Conservation (phyloP, 495 filamentous ascomycete species). For the Neurospora cerealis region DNA sequence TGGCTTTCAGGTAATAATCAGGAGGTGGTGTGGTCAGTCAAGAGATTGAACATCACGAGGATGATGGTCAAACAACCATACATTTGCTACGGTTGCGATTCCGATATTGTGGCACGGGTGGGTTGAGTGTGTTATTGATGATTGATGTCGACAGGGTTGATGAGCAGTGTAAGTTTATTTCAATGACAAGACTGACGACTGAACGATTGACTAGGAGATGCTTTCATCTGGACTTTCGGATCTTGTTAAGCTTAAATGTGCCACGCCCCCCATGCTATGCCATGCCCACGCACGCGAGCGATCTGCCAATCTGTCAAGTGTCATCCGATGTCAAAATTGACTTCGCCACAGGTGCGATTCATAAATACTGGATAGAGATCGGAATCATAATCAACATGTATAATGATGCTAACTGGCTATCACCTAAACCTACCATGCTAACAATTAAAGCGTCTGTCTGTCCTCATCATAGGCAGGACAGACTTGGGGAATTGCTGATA, state of each 20-base stretch:
- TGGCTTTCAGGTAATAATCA: no score
- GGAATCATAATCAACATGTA: no score
- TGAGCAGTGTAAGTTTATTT: neutral
- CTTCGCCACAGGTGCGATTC: neutral
- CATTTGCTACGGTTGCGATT: neutral
- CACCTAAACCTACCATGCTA: neutral
- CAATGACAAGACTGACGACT: neutral
- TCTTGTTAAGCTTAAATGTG: neutral
- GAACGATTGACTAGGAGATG: neutral
- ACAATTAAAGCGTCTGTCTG: neutral
- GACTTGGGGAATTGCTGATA: neutral
- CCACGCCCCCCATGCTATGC: neutral
- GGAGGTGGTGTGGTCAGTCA: neutral
- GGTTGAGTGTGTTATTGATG: neutral
- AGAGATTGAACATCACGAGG: neutral
- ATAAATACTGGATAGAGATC: neutral
- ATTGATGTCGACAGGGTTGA: neutral
- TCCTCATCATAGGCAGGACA: no score
- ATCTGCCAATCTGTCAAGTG: neutral
- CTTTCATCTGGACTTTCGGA: neutral
- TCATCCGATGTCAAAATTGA: neutral
- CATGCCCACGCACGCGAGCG: neutral
- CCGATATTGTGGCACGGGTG: neutral
- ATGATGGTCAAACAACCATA: neutral
- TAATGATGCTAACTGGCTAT: no score